phyloP scores from a whole-genome alignment of 352 stramenopile species.

The Phytophthora nicotianae region DNA sequence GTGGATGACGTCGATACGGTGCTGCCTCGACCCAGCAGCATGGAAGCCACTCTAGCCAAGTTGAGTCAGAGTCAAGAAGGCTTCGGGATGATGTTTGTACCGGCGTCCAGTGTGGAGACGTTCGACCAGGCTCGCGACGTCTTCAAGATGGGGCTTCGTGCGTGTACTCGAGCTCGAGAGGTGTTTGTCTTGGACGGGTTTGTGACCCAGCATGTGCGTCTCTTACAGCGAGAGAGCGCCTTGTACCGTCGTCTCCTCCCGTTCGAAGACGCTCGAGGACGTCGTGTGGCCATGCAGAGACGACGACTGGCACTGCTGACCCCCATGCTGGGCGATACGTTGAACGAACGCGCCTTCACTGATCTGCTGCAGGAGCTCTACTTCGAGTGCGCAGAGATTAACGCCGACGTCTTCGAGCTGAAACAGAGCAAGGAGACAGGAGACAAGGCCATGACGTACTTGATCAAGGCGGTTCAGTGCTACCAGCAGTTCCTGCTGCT shows the following conservation, averaged over 20 bases:
- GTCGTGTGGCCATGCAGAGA: constrained; percentile 71
- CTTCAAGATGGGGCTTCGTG: constrained; percentile 66
- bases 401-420: constrained; percentile 63
- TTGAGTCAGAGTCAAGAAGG: neutral
- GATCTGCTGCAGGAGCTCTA: constrained; percentile 70
- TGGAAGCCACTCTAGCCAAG: constrained; percentile 31
- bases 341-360: constrained; percentile 61
- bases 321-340: constrained; percentile 44
- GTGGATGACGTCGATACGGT: constrained; percentile 4
- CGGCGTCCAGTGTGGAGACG: constrained; percentile 28
- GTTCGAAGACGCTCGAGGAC: constrained; percentile 62
- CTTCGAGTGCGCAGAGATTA: constrained; percentile 69
- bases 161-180: constrained; percentile 45
- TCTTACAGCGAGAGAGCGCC: constrained; percentile 61
- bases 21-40: constrained; percentile 31
- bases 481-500: constrained; percentile 76
- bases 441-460: constrained; percentile 55
- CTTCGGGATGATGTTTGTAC: constrained; percentile 40
- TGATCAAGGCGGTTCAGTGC: constrained; percentile 66
- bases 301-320: constrained; percentile 53
- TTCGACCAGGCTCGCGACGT: constrained; percentile 62
- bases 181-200: constrained; percentile 70
- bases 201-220: constrained; percentile 64
- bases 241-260: constrained; percentile 59
- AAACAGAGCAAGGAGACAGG: constrained; percentile 52